Percentiles rank a stretch among this genome's conserved stretches.
Conservation (phyloP, 805 yeast genomes). For the Candida qinlingensis region DNA sequence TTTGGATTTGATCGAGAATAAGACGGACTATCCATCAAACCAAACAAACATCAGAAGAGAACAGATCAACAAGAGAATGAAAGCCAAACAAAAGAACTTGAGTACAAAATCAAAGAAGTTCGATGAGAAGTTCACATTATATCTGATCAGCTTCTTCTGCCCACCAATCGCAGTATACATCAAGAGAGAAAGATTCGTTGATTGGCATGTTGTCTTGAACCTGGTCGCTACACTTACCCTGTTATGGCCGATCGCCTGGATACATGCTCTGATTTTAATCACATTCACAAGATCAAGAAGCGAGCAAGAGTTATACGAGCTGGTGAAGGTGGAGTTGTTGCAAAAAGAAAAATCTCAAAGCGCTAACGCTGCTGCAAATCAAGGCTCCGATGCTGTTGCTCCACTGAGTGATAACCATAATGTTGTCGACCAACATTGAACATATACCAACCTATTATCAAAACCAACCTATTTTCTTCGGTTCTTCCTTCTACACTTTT, state of each 20-base stretch:
- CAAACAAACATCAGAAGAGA: background rate
- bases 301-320: background rate
- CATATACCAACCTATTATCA: background rate
- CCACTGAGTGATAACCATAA: too few species aligned
- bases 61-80: background rate
- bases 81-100: too few species aligned
- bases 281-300: background rate
- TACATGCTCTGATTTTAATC: background rate
- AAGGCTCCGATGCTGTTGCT: too few species aligned
- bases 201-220: background rate
- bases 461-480: too few species aligned
- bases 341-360: background rate
- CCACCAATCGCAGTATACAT: conserved; percentile 8
- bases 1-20: conserved; percentile 3
- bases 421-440: background rate
- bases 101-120: background rate
- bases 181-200: background rate
- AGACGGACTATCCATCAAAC: conserved; percentile 4
- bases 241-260: background rate
- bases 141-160: background rate
- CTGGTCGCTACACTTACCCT: background rate
- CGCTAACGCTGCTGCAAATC: too few species aligned
- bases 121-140: background rate
- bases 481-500: too few species aligned
- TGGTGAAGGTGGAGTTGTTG: background rate